A percentile compares a stretch with the other conserved stretches of the same genome.
phyloP scores from a whole-genome alignment of 495 filamentous ascomycete genomes.

The Hypoxylon cercidicola region DNA sequence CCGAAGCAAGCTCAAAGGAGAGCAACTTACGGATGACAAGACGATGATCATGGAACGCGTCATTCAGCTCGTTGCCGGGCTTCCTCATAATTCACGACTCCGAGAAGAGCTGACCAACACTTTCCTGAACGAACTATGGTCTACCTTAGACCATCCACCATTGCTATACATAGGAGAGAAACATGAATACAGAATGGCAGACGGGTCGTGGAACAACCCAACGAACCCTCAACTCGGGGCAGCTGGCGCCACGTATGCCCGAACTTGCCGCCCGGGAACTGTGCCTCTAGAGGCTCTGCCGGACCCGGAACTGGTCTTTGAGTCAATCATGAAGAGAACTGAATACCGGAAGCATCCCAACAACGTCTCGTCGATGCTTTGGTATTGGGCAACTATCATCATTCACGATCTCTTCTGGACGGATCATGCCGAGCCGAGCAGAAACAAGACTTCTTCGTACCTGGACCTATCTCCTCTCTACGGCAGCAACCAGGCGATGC shows the following conservation, averaged over 20 bases:
- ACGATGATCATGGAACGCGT: conserved; percentile 82
- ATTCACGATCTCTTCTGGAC: conserved; percentile 71
- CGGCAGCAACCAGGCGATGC: conserved; percentile 80
- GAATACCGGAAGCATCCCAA: conserved; percentile 64
- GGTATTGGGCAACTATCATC: conserved; percentile 89
- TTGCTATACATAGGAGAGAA: conserved; percentile 70
- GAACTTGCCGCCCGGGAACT: conserved; percentile 72
- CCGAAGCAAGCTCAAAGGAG: conserved; percentile 53
- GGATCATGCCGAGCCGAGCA: conserved; percentile 56
- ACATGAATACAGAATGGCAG: conserved; percentile 73
- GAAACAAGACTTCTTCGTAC: conserved; percentile 82
- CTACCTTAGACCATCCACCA: conserved; percentile 67
- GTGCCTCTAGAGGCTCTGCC: conserved; percentile 73
- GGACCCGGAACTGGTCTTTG: conserved; percentile 81
- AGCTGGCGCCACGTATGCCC: conserved; percentile 70
- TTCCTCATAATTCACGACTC: conserved; percentile 70
- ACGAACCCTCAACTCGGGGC: conserved; percentile 58
- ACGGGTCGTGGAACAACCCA: conserved; percentile 72
- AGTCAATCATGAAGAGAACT: conserved; percentile 66
- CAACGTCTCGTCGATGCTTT: conserved; percentile 86
- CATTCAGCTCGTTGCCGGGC: conserved; percentile 76
- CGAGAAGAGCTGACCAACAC: conserved; percentile 72
- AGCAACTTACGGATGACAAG: conserved; percentile 76
- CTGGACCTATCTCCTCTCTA: conserved; percentile 88
- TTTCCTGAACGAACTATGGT: conserved; percentile 78